Evolutionary conservation across 1,139 yeast genomes (phyloP), one percentile per base, ranked within the genome.

Genomic region (Geotrichum klebahnii): DNA sequence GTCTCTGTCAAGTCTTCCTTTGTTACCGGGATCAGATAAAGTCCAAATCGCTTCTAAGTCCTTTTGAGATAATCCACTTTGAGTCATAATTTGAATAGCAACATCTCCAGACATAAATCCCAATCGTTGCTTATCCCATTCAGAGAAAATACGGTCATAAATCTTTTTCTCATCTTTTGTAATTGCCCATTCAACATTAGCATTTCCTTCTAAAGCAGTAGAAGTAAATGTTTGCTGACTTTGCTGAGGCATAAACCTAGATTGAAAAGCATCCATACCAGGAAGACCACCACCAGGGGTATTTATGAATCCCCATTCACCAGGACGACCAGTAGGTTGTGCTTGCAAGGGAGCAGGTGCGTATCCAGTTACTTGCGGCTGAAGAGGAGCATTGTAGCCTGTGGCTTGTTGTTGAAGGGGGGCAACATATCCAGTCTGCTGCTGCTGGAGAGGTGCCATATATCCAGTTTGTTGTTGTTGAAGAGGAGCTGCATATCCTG

Each of bases 1-100:
- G 60, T 82, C 78, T 60, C 79, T 80, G 48, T 88, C 78, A 60
- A 92, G 86, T 47, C 77, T 78, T 16, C 97, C 97, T 48, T 88
- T 79, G 67, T 90, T 88, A 58, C 87, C 85, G 54, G 92, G 81
- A 65, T 92, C 97, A n/a, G 96, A 79, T 61, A 92, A 75, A 62
- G 88, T 88, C 98, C 98, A 92, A 56, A 92, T 87, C 34, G 82
- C 75, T 66, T 90, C 97, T 55, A 92, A 75, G 59, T 90, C 97
- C 8, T 81, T 77, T 67, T 97, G 80, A 52, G 82, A 76, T 57
- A 92, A 77, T 1, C 97, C 97, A 24, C 95, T 84, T 68, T 92
- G 92, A 44, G 94, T 83, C 67, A 92, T 89, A 34, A 92, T 83
- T 55, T 80, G 80, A 50, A 92, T 88, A 0, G 96, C 96, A 16